phyloP scores from a whole-genome alignment of 2,329 filamentous ascomycete species.

The Pseudodiploospora longispora region DNA sequence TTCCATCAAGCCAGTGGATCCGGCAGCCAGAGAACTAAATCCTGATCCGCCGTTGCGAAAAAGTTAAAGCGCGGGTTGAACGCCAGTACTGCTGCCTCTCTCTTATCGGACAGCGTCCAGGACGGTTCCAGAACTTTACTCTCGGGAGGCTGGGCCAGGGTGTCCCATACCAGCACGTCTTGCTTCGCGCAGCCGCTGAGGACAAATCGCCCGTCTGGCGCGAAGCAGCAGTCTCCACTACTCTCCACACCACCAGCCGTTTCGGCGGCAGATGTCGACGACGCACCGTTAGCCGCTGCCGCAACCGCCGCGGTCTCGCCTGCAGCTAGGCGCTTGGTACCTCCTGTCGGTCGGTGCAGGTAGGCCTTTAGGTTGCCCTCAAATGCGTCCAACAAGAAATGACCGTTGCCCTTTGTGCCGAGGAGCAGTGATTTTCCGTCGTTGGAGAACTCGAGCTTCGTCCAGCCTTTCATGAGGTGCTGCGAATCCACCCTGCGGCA shows the following conservation, averaged over 20 bases:
- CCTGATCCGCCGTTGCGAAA: conserved; percentile 81
- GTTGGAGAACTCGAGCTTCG: conserved; percentile 89
- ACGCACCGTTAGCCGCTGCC: conserved; percentile 13
- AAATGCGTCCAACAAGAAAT: conserved; percentile 92
- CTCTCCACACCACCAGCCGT: conserved; percentile 38
- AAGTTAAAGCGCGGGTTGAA: conserved; percentile 92
- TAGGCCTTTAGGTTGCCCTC: conserved; percentile 72
- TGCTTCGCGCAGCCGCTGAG: conserved; percentile 62
- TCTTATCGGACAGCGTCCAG: conserved; percentile 57
- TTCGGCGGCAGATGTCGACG: conserved; percentile 11
- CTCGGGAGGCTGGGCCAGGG: conserved; percentile 46
- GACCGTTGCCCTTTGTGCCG: conserved; percentile 73
- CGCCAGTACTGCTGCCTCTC: conserved; percentile 65
- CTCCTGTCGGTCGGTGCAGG: conserved; percentile 50
- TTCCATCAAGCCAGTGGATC: conserved; percentile 47
- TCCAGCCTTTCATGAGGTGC: conserved; percentile 66
- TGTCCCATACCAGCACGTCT: conserved; percentile 83
- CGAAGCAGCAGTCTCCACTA: conserved; percentile 78
- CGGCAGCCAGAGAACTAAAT: conserved; percentile 71
- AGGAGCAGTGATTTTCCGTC: conserved; percentile 83
- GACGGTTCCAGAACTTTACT: conserved; percentile 55
- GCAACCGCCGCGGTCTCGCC: conserved; percentile 44
- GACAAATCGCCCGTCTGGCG: conserved; percentile 82
- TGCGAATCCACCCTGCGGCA: conserved; percentile 42
- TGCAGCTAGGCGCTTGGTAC: conserved; percentile 42